phyloP scores from a whole-genome alignment of 2,329 filamentous ascomycete species.

The Cordyceps cicadae region DNA sequence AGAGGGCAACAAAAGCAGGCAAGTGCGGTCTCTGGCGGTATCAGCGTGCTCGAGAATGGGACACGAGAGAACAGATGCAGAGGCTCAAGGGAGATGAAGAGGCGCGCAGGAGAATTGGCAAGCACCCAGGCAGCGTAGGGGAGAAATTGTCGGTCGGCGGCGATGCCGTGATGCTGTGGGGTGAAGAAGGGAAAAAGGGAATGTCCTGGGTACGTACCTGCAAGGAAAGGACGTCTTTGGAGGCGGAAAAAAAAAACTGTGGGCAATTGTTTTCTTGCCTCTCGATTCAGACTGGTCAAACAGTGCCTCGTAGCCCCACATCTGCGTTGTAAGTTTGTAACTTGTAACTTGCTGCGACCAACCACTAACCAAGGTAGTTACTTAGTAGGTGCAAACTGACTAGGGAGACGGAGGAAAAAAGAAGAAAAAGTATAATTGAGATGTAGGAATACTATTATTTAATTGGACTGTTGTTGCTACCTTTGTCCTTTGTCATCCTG shows the following conservation, averaged over 20 bases:
- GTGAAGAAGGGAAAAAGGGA: slow-evolving; percentile 20
- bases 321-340: neutral
- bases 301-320: slow-evolving; percentile 3
- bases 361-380: no score
- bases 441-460: no score
- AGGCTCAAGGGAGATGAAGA: slow-evolving; percentile 14
- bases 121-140: slow-evolving; percentile 14
- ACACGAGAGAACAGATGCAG: slow-evolving; percentile 11
- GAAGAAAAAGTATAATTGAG: neutral
- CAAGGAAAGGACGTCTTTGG: neutral
- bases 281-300: slow-evolving; percentile 15
- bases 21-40: slow-evolving; percentile 6
- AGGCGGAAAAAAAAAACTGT: slow-evolving; percentile 16
- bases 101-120: slow-evolving; percentile 16
- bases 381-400: no score
- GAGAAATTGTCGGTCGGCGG: slow-evolving; percentile 16
- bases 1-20: slow-evolving; percentile 4
- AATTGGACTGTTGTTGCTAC: no score
- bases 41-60: slow-evolving; percentile 5
- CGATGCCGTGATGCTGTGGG: slow-evolving; percentile 22
- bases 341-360: no score
- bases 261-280: slow-evolving; percentile 19
- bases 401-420: neutral
- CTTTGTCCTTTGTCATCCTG: no score
- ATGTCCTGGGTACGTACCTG: slow-evolving; percentile 6